Evolutionary conservation across 2,329 filamentous ascomycete genomes (phyloP), one percentile per base, ranked within the genome.

Genomic region (Sclerotinia sclerotiorum): DNA sequence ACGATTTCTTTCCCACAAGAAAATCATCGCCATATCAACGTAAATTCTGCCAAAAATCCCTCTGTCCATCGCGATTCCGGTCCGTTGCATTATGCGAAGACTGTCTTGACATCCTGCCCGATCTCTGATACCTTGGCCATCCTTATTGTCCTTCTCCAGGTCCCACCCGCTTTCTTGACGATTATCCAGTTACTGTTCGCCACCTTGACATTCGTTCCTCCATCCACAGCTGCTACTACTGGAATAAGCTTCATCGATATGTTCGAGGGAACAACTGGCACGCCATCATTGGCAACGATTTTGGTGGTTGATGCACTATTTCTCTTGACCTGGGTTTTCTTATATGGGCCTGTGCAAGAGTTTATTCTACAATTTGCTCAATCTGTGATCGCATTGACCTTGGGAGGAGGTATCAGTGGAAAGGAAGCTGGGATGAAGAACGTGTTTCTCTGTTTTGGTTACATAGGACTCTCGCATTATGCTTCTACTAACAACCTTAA

Each of bases 41-140:
- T 90, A 76, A 90, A 90, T 78, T 85, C 85, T 73, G 85, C 87
- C 77, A 90, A 89, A 79, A 87, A 90, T 74, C 83, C 84, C 73
- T 84, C 89, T 69, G 84, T 90, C 67, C 90, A 91, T 76, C 88
- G 88, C 74, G 88, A 90, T 77, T 83, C 88, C 67, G 90, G 90
- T 69, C 88, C 91, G 60, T 81, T 97, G 73, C 89, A 91, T 75
- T 84, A 96, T 72, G 90, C 91, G 72, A 87, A 92, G 74, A 97
- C 93, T 67, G 94, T 98, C 75, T 87, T 98, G 78, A 89, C 88
- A 76, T 93, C 93, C 65, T 94, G 94, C 76, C 94, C 94, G 66
- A 88, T 97, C 77, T 91, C 93, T 81, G 94, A 98, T 81, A 97
- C 94, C 70, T 92, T 97, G 80, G 93, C 94, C 78, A 97, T 98